These are phyloP conservation scores for Tubosaeta brunneosetosa DNA, from an alignment of 768 basidiomycete species.

Conservation along the genomic window DNA sequence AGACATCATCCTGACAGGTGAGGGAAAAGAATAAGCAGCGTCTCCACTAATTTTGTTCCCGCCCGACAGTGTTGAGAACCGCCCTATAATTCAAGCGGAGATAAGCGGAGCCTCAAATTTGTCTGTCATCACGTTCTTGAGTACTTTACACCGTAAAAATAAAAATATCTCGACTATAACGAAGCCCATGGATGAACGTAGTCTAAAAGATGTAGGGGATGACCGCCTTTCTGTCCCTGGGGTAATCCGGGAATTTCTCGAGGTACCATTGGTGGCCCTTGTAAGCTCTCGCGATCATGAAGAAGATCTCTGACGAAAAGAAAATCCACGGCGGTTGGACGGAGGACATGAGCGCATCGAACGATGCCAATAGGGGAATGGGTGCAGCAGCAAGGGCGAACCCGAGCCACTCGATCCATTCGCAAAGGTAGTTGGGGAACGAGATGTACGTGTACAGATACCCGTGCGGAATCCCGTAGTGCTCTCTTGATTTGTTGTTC, in stretches of 20 bases:
- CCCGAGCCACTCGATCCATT: conserved; percentile 93
- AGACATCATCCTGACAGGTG: conserved; percentile 29
- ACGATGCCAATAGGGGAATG: conserved; percentile 31
- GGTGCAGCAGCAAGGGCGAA: conserved; percentile 76
- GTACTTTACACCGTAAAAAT: too few relatives aligned
- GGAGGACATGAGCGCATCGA: conserved; percentile 41
- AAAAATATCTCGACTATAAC: too few relatives aligned
- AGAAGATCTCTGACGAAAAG: conserved; percentile 59
- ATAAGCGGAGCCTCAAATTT: neutral
- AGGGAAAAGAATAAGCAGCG: neutral
- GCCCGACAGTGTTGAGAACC: too few relatives aligned
- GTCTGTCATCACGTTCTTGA: neutral
- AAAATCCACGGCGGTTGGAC: conserved; percentile 77
- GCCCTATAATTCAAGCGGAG: conserved; percentile 13
- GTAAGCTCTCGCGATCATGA: conserved; percentile 81
- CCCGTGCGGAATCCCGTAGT: conserved; percentile 80
- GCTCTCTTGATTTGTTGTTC: conserved; percentile 33
- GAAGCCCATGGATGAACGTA: neutral
- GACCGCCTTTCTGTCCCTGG: conserved; percentile 67
- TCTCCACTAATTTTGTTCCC: neutral
- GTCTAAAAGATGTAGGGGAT: conserved; percentile 70
- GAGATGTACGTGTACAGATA: conserved; percentile 74
- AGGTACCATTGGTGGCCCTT: conserved; percentile 87
- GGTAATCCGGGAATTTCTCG: conserved; percentile 74
- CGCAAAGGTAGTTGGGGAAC: conserved; percentile 91